These are phyloP conservation scores for Candida piceae DNA, from an alignment of 805 yeast species.

Conservation along the genomic window DNA sequence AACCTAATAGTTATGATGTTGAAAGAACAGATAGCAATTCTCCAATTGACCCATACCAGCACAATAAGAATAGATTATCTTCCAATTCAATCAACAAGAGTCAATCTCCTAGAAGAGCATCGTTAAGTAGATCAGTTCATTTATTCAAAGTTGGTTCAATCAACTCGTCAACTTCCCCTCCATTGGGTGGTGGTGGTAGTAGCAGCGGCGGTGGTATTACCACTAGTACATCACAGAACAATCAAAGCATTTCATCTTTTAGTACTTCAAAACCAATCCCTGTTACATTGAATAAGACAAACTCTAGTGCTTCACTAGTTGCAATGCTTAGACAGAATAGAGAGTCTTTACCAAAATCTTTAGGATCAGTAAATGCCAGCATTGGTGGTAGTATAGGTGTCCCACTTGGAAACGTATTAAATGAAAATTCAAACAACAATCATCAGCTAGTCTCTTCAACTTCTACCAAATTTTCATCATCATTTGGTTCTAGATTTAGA, in stretches of 20 bases:
- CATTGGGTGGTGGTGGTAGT: constrained; percentile 10
- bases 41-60: constrained; percentile 13
- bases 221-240: constrained; percentile 6
- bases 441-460: constrained; percentile 17
- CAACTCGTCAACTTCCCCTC: constrained; percentile 33
- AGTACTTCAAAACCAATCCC: constrained; percentile 29
- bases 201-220: too few species aligned
- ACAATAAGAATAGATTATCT: constrained; percentile 16
- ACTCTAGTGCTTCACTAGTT: constrained; percentile 49
- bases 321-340: constrained; percentile 42
- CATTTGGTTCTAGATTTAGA: constrained; percentile 57
- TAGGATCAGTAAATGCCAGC: constrained; percentile 28
- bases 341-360: constrained; percentile 36
- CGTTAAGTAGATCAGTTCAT: constrained; percentile 40
- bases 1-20: constrained; percentile 10
- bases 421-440: constrained; percentile 2
- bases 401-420: constrained; percentile 4
- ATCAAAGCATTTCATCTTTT: constrained; percentile 16
- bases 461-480: constrained; percentile 62
- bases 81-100: constrained; percentile 20
- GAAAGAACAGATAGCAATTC: constrained; percentile 13
- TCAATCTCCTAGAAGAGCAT: constrained; percentile 23
- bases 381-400: neutral
- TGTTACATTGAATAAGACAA: constrained; percentile 41
- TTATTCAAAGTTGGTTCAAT: constrained; percentile 64